Base-by-base conservation (phyloP, 2,329 filamentous ascomycete genomes). In the Ceratocystis huliohia region DNA sequence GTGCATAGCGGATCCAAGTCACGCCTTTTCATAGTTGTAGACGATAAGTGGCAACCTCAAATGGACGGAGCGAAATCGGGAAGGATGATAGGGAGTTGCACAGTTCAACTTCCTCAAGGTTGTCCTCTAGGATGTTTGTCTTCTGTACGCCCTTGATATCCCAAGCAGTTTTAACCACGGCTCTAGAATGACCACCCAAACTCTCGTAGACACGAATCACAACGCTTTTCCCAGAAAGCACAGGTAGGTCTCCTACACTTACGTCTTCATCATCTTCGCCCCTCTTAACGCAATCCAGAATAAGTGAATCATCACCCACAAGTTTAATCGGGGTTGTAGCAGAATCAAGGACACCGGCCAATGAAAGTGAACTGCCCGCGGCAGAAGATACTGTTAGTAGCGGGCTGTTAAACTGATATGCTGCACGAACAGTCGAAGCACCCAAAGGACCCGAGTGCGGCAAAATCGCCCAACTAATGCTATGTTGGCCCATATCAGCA, bases 201-300 rank as follows among this genome's bases (percentile, higher is more conserved):
- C 88, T 88, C 74, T 99, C 94, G 73, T 95, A 99, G 22, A 96
- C 80, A 1, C 94, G 82, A 67, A 96, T 70, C 68, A 99, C 87
- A 61, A 97, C 82, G 73, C 89, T 95, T 74, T 84, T 83, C 0
- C 90, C 91, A 71, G 84, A 82, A 67, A 88, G 84, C 70, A 79
- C 79, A 2, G 83, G 82, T 41, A 93, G 76, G 25, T 83, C 82
- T 2, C 79, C 61, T 17, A 80, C 76, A 57, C 81, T 84, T 56
- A 91, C 82, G 70, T 91, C 89, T 72, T 88, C 86, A 70, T 93
- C 89, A 71, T 93, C 89, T 73, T 93, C 89, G n/a, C 90, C 94
- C 67, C 94, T 87, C 81, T 99, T 99, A 75, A 99, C 82, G 0
- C 87, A 88, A 74, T 99, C 94, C 0, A 99, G 79, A 2, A 99